A percentile compares a stretch with the other conserved stretches of the same genome.
Evolutionary conservation across 129 eudicot genomes (phyloP).

Genomic region (Heracleum sosnowskyi): DNA sequence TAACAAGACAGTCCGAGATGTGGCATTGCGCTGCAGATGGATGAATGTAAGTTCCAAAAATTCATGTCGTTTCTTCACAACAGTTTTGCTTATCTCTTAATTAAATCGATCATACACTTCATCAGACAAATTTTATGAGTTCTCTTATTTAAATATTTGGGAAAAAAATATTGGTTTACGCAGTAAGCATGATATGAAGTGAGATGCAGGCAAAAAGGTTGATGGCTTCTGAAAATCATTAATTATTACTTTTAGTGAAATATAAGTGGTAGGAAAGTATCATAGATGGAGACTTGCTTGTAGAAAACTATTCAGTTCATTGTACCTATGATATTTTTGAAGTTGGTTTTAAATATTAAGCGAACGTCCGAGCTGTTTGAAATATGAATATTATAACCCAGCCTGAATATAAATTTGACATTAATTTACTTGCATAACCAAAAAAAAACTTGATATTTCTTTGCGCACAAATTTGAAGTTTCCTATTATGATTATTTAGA

Average conservation of each 20-base stretch:
- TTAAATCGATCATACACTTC: neutral
- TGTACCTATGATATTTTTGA: neutral
- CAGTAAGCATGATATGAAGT: neutral
- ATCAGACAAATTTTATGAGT: neutral
- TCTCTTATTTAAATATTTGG: neutral
- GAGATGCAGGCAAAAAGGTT: neutral
- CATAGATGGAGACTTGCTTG: neutral
- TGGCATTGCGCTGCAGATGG: conserved; percentile 91
- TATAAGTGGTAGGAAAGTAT: neutral
- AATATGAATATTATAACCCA: neutral
- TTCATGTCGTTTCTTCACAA: neutral
- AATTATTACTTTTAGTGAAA: neutral
- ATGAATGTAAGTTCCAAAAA: conserved; percentile 53
- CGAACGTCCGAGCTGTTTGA: neutral
- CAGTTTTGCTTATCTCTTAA: neutral
- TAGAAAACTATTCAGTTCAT: neutral
- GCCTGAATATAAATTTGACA: neutral
- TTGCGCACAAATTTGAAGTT: neutral
- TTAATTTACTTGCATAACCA: neutral
- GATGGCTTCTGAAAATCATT: too few species aligned
- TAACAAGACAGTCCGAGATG: conserved; percentile 81
- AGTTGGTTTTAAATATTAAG: too few species aligned
- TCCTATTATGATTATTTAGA: neutral
- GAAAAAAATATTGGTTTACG: neutral
- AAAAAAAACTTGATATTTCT: neutral